Conservation (phyloP, 192 early-diverging fungal species). For the Rhizoclosmatium globosum region DNA sequence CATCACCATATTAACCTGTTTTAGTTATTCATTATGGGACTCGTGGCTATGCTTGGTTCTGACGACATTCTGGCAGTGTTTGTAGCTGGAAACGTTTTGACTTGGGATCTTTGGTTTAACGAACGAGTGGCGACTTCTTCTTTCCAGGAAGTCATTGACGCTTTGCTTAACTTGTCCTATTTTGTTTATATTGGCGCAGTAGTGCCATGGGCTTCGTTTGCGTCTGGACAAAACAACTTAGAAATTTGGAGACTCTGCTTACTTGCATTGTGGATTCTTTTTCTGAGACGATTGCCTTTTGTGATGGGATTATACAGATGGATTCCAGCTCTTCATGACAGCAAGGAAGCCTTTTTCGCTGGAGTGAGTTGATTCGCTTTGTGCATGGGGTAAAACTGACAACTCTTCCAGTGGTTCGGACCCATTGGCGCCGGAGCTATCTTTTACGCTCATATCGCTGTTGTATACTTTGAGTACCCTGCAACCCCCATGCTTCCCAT, state of each 20-base stretch:
- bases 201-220: slow-evolving; percentile 77
- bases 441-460: slow-evolving; percentile 62
- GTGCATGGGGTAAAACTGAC: not conserved
- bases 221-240: slow-evolving; percentile 44
- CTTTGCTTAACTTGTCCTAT: slow-evolving; percentile 83
- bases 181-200: slow-evolving; percentile 89
- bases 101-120: slow-evolving; percentile 79
- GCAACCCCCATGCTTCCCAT: slow-evolving; percentile 36
- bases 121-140: slow-evolving; percentile 82
- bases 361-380: slow-evolving; percentile 45
- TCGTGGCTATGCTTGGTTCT: slow-evolving; percentile 54
- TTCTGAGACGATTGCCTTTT: slow-evolving; percentile 76
- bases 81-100: slow-evolving; percentile 38
- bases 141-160: slow-evolving; percentile 91
- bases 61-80: slow-evolving; percentile 71
- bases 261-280: slow-evolving; percentile 66
- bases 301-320: slow-evolving; percentile 67
- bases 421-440: slow-evolving; percentile 80
- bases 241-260: slow-evolving; percentile 76
- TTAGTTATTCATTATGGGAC: slow-evolving; percentile 32
- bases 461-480: slow-evolving; percentile 35
- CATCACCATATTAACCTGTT: too few species aligned
- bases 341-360: slow-evolving; percentile 81
- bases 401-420: slow-evolving; percentile 77
- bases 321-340: slow-evolving; percentile 76